Evolutionary conservation across 176 grass and related monocot genomes (phyloP), one percentile per base, ranked within the genome.

Genomic region (Rhipidocladum racemiflorum): DNA sequence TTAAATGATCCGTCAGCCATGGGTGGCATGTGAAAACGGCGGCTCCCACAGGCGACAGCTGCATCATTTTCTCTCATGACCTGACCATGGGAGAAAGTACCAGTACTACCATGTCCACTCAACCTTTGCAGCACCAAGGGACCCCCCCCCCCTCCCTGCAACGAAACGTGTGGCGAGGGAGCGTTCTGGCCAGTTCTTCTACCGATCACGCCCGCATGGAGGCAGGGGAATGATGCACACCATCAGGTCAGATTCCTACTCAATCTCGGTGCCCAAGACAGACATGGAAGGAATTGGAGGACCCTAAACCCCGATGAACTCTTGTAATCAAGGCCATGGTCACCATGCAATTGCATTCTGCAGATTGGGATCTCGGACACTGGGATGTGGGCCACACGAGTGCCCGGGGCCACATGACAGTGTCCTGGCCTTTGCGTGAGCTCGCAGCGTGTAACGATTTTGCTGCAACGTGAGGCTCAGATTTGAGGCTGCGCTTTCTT

Each of bases 131-230:
- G 43, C 60, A 14, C 36, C 16, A 15, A 18, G 34, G 34, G 78
- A 29, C 48, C 75, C 24, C 32, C 2, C 30, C 30, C 30, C 57
- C 6, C 10, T 45, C 16, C 18, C 36, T 18, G 79, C 78, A 20
- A 70, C 28, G 46, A 79, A 88, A 53, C 13, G 66, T 83, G 46
- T 10, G 86, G 73, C 44, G 54, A n/a, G 25, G 30, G 25, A 12
- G 65, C 18, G 40, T 8, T n/a, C 54, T 24, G 21, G 54, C 21
- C 9, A 56, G 54, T 4, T 11, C n/a, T n/a, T n/a, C 35, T 14
- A n/a, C 4, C 12, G 20, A 65, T 65, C 76, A 36, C 5, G 60
- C 15, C 45, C 60, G 74, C 64, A 12, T 53, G 32, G 65, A 51
- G 59, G 67, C 32, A 3, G 44, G 12, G 2, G 55, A 63, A 64